These are phyloP conservation scores for Globisporangium abappressorium DNA, from an alignment of 352 stramenopile genomes.

Conservation along the genomic window DNA sequence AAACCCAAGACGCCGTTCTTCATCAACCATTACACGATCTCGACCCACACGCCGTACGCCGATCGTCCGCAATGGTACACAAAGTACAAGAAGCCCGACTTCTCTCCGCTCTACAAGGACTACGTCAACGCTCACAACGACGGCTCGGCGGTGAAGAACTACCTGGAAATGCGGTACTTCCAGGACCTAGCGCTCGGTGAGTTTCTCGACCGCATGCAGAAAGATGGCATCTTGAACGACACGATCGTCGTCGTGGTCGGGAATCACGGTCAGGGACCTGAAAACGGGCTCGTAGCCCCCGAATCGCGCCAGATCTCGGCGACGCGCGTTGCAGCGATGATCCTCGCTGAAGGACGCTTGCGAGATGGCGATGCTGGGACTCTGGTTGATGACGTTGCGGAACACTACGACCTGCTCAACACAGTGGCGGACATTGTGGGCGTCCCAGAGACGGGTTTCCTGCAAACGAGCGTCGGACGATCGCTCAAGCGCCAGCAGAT, in stretches of 20 bases:
- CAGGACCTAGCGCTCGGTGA: slow-evolving; percentile 40
- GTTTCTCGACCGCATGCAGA: slow-evolving; percentile 50
- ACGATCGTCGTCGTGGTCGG: slow-evolving; percentile 56
- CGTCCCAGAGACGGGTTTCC: slow-evolving; percentile 28
- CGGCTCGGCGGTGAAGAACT: slow-evolving; percentile 22
- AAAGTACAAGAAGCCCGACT: slow-evolving; percentile 24
- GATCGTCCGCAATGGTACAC: slow-evolving; percentile 40
- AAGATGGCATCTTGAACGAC: slow-evolving; percentile 40
- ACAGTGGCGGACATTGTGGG: slow-evolving; percentile 40
- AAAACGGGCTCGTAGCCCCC: slow-evolving; percentile 26
- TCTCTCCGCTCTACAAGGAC: slow-evolving; percentile 31
- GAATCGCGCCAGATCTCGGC: slow-evolving; percentile 32
- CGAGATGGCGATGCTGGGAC: slow-evolving; percentile 21
- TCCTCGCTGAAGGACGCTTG: slow-evolving; percentile 35
- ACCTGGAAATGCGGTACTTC: slow-evolving; percentile 54
- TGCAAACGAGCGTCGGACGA: slow-evolving; percentile 34
- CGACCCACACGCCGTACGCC: slow-evolving; percentile 41
- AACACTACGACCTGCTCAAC: slow-evolving; percentile 44
- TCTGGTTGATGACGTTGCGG: slow-evolving; percentile 27
- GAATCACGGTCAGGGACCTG: slow-evolving; percentile 44
- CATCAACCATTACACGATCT: slow-evolving; percentile 60
- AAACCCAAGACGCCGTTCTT: slow-evolving; percentile 43
- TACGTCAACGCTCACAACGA: slow-evolving; percentile 10
- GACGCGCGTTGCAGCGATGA: slow-evolving; percentile 27
- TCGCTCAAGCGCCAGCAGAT: slow-evolving; percentile 43